A percentile compares a stretch with the other conserved stretches of the same genome.
Evolutionary conservation across 331 rosid species (phyloP).

Genomic region (Acacia concinna): DNA sequence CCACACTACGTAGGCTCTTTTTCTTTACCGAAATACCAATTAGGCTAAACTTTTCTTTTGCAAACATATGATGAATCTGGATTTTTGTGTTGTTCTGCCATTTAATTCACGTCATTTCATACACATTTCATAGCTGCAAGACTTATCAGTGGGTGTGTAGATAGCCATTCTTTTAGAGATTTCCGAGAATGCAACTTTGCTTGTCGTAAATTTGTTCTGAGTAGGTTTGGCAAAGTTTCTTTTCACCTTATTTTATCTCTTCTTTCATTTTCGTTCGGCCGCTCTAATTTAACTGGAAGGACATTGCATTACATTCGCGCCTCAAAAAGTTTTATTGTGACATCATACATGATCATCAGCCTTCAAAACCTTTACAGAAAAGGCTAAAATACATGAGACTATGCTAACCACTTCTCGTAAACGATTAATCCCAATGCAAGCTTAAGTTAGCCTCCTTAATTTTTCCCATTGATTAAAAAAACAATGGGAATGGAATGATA

Average conservation of each 20-base stretch:
- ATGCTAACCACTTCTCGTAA: neutral
- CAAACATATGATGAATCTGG: neutral
- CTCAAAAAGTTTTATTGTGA: neutral
- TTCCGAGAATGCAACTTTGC: neutral
- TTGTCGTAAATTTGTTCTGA: neutral
- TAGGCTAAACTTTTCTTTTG: neutral
- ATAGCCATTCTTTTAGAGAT: neutral
- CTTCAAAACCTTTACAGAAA: neutral
- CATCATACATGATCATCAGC: neutral
- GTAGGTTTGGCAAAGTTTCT: neutral
- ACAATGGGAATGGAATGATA: neutral
- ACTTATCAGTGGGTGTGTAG: neutral
- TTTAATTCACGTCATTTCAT: neutral
- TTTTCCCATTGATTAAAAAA: neutral
- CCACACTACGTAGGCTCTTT: neutral
- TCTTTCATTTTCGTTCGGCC: neutral
- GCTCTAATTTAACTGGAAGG: neutral
- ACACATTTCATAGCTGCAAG: neutral
- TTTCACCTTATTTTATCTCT: neutral
- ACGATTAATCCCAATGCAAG: slow-evolving; percentile 20
- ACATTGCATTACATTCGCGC: neutral
- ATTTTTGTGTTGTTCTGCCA: neutral
- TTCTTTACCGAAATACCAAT: neutral
- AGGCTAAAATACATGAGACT: neutral
- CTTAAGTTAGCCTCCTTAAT: neutral